A percentile compares a stretch with the other conserved stretches of the same genome.
Conservation (phyloP, 2,329 filamentous ascomycete species). For the Ophiocordyceps camponoti-leonardi region DNA sequence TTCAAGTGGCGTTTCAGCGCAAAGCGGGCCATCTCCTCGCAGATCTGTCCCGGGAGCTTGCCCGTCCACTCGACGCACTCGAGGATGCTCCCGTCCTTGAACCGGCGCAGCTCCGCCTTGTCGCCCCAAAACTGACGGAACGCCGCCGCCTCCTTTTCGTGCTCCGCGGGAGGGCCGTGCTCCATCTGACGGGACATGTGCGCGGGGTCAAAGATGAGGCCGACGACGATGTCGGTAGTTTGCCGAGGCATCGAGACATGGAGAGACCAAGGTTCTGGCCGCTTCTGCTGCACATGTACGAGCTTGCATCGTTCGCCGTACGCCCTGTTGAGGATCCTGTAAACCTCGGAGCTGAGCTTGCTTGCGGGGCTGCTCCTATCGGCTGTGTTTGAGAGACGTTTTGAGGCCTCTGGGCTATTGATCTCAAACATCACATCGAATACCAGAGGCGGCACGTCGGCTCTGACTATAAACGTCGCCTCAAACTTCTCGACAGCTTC, state of each 20-base stretch:
- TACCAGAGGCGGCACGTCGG: slow-evolving; percentile 33
- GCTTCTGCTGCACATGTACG: slow-evolving; percentile 36
- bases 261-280: slow-evolving; percentile 14
- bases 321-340: slow-evolving; percentile 50
- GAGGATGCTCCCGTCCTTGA: slow-evolving; percentile 85
- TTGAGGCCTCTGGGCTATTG: slow-evolving; percentile 10
- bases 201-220: slow-evolving; percentile 54
- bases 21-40: slow-evolving; percentile 65
- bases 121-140: slow-evolving; percentile 93
- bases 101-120: slow-evolving; percentile 80
- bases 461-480: slow-evolving; percentile 58
- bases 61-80: slow-evolving; percentile 81
- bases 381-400: slow-evolving; percentile 10
- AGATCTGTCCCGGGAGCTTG: slow-evolving; percentile 43
- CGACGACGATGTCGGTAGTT: slow-evolving; percentile 35
- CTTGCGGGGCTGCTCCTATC: slow-evolving; percentile 26
- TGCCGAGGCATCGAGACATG: slow-evolving; percentile 6
- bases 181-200: slow-evolving; percentile 66
- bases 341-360: slow-evolving; percentile 37
- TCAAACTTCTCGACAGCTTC: slow-evolving; percentile 65
- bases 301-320: slow-evolving; percentile 58
- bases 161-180: slow-evolving; percentile 71
- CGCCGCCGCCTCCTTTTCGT: slow-evolving; percentile 61
- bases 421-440: slow-evolving; percentile 32
- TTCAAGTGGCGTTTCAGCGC: slow-evolving; percentile 54